Evolutionary conservation across 2,329 filamentous ascomycete species (phyloP).

Genomic region (Incumbomyces delicatus): DNA sequence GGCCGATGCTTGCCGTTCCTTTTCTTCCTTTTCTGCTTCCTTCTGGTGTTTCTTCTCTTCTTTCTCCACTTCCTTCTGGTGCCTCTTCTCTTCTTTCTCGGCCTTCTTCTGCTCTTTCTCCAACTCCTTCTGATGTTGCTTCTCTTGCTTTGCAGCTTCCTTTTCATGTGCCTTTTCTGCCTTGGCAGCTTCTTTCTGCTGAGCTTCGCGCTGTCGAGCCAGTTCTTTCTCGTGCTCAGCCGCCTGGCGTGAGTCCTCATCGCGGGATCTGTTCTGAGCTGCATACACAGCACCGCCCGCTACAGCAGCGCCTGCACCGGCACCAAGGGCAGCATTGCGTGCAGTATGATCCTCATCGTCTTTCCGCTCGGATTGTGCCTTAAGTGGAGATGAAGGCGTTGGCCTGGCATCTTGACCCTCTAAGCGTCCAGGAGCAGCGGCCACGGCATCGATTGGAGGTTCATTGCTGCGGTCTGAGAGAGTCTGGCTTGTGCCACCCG

Average conservation of each 20-base stretch:
- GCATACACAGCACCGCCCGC: slow-evolving; percentile 3
- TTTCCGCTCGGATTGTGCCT: not conserved
- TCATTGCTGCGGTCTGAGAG: not conserved
- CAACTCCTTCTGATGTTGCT: slow-evolving; percentile 6
- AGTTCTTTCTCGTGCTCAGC: slow-evolving; percentile 12
- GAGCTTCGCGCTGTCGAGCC: slow-evolving; percentile 14
- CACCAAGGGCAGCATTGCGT: slow-evolving; percentile 1
- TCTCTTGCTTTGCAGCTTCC: slow-evolving; percentile 11
- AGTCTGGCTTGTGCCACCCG: not conserved
- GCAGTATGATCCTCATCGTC: not conserved
- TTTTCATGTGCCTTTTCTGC: slow-evolving; percentile 10
- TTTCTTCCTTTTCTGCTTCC: slow-evolving; percentile 13
- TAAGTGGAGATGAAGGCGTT: not conserved
- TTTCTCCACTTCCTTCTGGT: slow-evolving; percentile 9
- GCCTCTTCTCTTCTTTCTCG: slow-evolving; percentile 12
- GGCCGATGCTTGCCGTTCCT: slow-evolving; percentile 6
- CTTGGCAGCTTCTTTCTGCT: slow-evolving; percentile 12
- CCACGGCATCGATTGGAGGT: not conserved
- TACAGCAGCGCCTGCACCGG: slow-evolving; percentile 3
- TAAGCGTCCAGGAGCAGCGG: slow-evolving; percentile 3
- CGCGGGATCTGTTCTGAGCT: not conserved
- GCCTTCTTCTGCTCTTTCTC: slow-evolving; percentile 9
- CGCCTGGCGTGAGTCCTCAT: slow-evolving; percentile 8
- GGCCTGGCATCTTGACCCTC: not conserved
- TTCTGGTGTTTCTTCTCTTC: slow-evolving; percentile 9